Conservation (phyloP, 257 asterid species). For the Solanum virginianum region DNA sequence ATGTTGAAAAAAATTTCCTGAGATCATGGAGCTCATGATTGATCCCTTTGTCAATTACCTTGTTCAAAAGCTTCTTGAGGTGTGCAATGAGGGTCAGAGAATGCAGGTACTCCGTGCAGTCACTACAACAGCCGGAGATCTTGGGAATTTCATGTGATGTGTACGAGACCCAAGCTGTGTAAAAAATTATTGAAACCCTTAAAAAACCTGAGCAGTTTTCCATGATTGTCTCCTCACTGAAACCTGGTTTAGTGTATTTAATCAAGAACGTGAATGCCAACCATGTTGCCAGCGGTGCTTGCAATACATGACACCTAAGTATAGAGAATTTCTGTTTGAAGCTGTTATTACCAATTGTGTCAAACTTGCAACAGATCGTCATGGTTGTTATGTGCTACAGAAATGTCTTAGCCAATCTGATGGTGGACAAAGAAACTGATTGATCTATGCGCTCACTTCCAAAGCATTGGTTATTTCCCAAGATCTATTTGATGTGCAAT, state of each 20-base stretch:
- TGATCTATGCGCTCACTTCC: slow-evolving; percentile 56
- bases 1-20: slow-evolving; percentile 59
- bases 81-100: slow-evolving; percentile 82
- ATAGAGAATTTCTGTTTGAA: slow-evolving; percentile 72
- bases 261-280: slow-evolving; percentile 82
- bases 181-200: slow-evolving; percentile 85
- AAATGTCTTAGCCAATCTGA: slow-evolving; percentile 65
- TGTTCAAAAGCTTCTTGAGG: slow-evolving; percentile 82
- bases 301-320: slow-evolving; percentile 61
- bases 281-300: slow-evolving; percentile 90
- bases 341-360: slow-evolving; percentile 84
- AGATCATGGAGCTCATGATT: slow-evolving; percentile 86
- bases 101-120: slow-evolving; percentile 56
- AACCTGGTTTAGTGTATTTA: slow-evolving; percentile 81
- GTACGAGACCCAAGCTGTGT: slow-evolving; percentile 98
- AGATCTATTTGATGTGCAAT: slow-evolving; percentile 92
- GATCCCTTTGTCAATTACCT: slow-evolving; percentile 94
- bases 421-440: slow-evolving; percentile 54
- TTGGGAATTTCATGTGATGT: slow-evolving; percentile 76
- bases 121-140: slow-evolving; percentile 64
- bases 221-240: slow-evolving; percentile 63
- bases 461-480: slow-evolving; percentile 78
- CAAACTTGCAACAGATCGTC: slow-evolving; percentile 88
- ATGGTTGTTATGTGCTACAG: slow-evolving; percentile 93
- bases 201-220: slow-evolving; percentile 54